Conservation (phyloP, 2,329 filamentous ascomycete species). For the Penicillium sp. region DNA sequence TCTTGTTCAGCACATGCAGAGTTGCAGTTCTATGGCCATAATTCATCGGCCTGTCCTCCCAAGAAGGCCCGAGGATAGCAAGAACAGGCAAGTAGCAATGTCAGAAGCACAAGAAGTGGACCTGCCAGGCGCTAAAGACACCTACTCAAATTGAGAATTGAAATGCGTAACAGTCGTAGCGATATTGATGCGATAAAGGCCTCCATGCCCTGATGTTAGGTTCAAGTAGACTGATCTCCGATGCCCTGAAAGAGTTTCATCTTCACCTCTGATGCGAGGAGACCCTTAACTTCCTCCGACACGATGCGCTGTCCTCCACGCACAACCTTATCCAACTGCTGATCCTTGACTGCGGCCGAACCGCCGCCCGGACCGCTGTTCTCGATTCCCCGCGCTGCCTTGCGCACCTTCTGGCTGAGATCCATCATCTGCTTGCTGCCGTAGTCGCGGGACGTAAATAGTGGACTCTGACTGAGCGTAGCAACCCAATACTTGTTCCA, state of each 20-base stretch:
- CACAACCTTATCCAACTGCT: constrained; percentile 50
- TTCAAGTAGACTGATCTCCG: constrained; percentile 21
- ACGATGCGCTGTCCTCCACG: constrained; percentile 55
- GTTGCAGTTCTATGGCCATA: not conserved
- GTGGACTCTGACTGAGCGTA: constrained; percentile 82
- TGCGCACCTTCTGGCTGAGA: constrained; percentile 72
- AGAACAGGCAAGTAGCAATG: not conserved
- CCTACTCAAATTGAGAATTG: constrained; percentile 1
- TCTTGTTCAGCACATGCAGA: not conserved
- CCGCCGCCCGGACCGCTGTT: constrained; percentile 27
- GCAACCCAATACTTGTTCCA: constrained; percentile 99
- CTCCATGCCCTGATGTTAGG: constrained; percentile 5
- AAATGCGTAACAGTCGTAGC: constrained; percentile 17
- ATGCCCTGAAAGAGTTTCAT: constrained; percentile 48
- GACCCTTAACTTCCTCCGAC: constrained; percentile 49
- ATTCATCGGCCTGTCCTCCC: not conserved
- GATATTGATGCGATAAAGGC: constrained; percentile 4
- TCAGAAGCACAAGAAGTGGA: constrained; percentile 2
- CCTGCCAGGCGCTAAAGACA: constrained; percentile 13
- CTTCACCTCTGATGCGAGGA: constrained; percentile 49
- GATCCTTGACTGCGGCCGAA: constrained; percentile 37
- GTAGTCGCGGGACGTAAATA: constrained; percentile 89
- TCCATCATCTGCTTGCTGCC: constrained; percentile 89
- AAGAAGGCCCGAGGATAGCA: not conserved
- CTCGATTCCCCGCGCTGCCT: constrained; percentile 50